Evolutionary conservation across 306 rosid species (phyloP).

Genomic region (Quercus parvula): DNA sequence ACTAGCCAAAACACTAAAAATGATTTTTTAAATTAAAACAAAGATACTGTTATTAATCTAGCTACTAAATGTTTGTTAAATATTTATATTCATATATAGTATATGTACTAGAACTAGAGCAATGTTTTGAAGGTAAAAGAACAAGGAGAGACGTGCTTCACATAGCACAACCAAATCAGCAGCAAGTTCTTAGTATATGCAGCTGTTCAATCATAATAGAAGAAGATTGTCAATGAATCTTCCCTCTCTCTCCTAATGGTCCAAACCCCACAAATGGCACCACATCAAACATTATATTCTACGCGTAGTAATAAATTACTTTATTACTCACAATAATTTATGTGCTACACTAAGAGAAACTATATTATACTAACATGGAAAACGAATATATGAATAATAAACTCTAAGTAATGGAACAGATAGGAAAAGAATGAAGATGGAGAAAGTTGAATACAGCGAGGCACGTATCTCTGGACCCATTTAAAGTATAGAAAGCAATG

Average conservation of each 20-base stretch:
- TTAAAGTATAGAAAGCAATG: slow-evolving; percentile 19
- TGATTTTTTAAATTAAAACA: neutral
- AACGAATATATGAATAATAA: slow-evolving; percentile 24
- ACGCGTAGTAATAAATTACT: slow-evolving; percentile 1
- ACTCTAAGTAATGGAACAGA: slow-evolving; percentile 7
- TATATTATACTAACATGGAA: slow-evolving; percentile 11
- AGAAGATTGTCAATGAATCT: slow-evolving; percentile 13
- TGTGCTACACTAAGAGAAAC: neutral
- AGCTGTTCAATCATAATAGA: neutral
- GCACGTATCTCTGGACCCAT: slow-evolving; percentile 44
- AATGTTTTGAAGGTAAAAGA: neutral
- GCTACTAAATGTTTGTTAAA: too few relatives aligned
- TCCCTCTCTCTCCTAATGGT: slow-evolving; percentile 16
- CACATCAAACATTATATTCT: slow-evolving; percentile 3
- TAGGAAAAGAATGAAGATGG: neutral
- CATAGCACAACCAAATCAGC: slow-evolving; percentile 1
- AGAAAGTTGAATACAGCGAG: slow-evolving; percentile 38
- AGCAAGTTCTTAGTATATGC: slow-evolving; percentile 1
- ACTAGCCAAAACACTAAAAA: too few relatives aligned
- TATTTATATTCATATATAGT: neutral
- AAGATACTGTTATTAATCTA: neutral
- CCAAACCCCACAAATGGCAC: slow-evolving; percentile 26
- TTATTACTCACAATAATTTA: slow-evolving; percentile 7
- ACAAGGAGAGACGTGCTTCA: neutral
- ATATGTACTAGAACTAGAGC: neutral